Evolutionary conservation across 75 land plant genomes (phyloP).

Genomic region (Chamaecyparis obtusa): DNA sequence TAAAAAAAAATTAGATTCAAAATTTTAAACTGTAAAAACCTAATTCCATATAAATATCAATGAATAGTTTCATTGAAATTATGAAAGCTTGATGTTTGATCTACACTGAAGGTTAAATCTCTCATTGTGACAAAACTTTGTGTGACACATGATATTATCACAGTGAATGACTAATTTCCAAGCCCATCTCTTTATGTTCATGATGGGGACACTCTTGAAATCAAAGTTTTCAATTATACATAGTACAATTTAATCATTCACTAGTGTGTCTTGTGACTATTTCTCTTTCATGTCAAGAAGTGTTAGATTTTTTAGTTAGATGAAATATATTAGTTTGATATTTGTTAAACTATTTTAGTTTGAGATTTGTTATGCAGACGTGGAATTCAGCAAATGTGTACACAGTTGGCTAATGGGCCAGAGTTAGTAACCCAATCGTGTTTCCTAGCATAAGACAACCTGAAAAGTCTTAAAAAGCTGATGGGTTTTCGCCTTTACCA

Average conservation of each 20-base stretch:
- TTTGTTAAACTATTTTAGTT: too few species aligned
- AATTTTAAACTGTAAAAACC: too few species aligned
- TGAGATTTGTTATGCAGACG: neutral
- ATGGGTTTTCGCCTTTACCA: too few species aligned
- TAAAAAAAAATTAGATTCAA: too few species aligned
- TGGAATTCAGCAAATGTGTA: conserved; percentile 11
- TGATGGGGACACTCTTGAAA: conserved; percentile 23
- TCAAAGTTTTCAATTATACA: conserved; percentile 27
- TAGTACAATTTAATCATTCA: conserved; percentile 27
- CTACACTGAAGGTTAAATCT: conserved; percentile 9
- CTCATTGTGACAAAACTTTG: conserved; percentile 16
- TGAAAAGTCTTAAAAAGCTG: too few species aligned
- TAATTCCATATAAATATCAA: too few species aligned
- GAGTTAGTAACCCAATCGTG: conserved; percentile 4
- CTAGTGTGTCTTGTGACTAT: conserved; percentile 16
- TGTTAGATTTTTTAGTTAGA: too few species aligned
- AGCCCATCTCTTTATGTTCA: conserved; percentile 26
- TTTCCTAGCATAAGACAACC: too few species aligned
- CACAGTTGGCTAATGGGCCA: conserved; percentile 14
- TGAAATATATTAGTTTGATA: too few species aligned
- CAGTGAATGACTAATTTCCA: conserved; percentile 36
- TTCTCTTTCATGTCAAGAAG: neutral
- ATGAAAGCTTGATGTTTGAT: neutral
- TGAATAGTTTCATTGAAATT: too few species aligned
- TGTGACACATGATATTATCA: conserved; percentile 12